phyloP scores from a whole-genome alignment of 1,139 yeast species.

The Suhomyces coccinellae region DNA sequence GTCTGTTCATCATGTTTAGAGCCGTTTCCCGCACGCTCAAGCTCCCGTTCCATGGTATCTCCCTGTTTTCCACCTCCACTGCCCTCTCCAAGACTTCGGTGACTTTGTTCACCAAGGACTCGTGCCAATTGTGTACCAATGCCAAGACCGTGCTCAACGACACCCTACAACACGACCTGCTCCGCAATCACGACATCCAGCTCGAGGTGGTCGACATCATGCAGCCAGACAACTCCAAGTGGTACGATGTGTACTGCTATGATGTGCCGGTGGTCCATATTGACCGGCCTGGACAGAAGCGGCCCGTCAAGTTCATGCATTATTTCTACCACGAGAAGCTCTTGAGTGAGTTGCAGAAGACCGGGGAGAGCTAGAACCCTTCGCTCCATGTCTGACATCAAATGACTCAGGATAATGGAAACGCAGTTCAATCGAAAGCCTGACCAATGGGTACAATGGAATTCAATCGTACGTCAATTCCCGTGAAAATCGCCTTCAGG shows the following conservation, averaged over 20 bases:
- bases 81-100: conserved; percentile 22
- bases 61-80: conserved; percentile 1
- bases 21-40: not conserved
- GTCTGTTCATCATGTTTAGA: not conserved
- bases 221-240: conserved; percentile 60
- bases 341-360: conserved; percentile 40
- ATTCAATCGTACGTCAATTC: too few species aligned
- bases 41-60: not conserved
- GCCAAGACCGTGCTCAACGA: conserved; percentile 58
- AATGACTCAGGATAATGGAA: too few species aligned
- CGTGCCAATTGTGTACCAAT: conserved; percentile 75
- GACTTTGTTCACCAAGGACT: conserved; percentile 74
- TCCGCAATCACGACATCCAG: conserved; percentile 29
- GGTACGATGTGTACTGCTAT: conserved; percentile 83
- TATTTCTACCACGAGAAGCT: conserved; percentile 61
- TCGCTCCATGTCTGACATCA: too few species aligned
- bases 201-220: conserved; percentile 65
- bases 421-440: too few species aligned
- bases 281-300: conserved; percentile 46
- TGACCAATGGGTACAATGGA: too few species aligned
- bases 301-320: conserved; percentile 74
- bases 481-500: too few species aligned
- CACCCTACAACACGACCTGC: conserved; percentile 33
- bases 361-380: too few species aligned
- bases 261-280: conserved; percentile 90